A percentile compares a stretch with the other conserved stretches of the same genome.
These are phyloP conservation scores for Penicillium expansum DNA, from an alignment of 2,329 filamentous ascomycete genomes.

Conservation along the genomic window DNA sequence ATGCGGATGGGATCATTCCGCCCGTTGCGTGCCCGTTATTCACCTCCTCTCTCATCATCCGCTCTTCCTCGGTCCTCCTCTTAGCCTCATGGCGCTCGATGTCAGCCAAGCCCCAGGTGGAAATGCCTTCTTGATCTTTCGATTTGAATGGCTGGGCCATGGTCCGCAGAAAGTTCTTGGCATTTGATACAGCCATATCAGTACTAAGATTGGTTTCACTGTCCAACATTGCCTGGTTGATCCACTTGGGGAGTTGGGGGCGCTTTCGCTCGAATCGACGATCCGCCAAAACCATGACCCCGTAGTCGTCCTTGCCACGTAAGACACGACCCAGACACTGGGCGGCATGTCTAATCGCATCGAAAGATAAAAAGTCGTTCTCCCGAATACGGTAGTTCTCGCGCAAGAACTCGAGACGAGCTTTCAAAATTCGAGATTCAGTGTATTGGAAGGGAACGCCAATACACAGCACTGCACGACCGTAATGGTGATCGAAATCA, in stretches of 20 bases:
- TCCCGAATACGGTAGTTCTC: slow-evolving; percentile 96
- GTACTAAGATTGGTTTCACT: slow-evolving; percentile 87
- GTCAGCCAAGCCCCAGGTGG: slow-evolving; percentile 83
- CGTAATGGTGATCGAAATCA: slow-evolving; percentile 98
- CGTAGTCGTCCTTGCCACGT: slow-evolving; percentile 96
- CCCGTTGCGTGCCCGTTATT: slow-evolving; percentile 28
- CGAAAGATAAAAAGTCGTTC: slow-evolving; percentile 97
- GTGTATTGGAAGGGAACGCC: slow-evolving; percentile 99
- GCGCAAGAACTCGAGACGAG: slow-evolving; percentile 88
- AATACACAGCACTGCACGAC: slow-evolving; percentile 91
- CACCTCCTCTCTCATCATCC: slow-evolving; percentile 57
- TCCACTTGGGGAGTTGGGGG: slow-evolving; percentile 91
- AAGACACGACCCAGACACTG: slow-evolving; percentile 94
- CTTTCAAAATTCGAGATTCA: slow-evolving; percentile 93
- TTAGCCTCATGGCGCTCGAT: slow-evolving; percentile 66
- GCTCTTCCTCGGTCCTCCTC: slow-evolving; percentile 68
- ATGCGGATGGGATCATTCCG: slow-evolving; percentile 23
- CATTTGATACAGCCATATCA: slow-evolving; percentile 87
- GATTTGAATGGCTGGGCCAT: slow-evolving; percentile 90
- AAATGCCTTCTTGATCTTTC: slow-evolving; percentile 85
- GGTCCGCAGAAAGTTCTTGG: slow-evolving; percentile 81
- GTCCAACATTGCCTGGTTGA: slow-evolving; percentile 80
- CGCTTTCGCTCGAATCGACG: slow-evolving; percentile 90
- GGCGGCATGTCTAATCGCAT: slow-evolving; percentile 98
- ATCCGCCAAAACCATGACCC: slow-evolving; percentile 98